Evolutionary conservation across 768 basidiomycete genomes (phyloP).

Genomic region (Hygrocybe coccinea): DNA sequence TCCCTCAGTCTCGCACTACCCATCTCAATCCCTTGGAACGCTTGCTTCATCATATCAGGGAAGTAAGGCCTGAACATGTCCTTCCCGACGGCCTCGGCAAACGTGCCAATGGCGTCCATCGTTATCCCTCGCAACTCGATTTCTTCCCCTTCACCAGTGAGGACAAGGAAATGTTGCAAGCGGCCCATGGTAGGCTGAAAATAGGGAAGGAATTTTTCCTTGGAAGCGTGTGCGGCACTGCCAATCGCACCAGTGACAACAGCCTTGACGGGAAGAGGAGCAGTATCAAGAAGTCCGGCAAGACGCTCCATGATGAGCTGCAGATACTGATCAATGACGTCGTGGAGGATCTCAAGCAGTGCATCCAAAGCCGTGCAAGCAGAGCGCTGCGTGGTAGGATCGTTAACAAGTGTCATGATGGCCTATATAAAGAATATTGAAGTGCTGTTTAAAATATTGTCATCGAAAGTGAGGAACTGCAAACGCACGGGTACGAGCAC

Average conservation of each 20-base stretch:
- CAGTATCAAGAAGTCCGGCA: slow-evolving; percentile 76
- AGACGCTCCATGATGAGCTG: slow-evolving; percentile 93
- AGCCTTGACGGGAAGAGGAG: slow-evolving; percentile 81
- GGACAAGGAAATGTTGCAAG: slow-evolving; percentile 81
- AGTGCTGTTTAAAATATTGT: neutral
- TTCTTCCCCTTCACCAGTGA: slow-evolving; percentile 87
- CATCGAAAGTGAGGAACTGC: neutral
- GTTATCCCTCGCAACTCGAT: slow-evolving; percentile 92
- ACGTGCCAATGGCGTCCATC: slow-evolving; percentile 98
- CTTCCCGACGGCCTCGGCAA: slow-evolving; percentile 93
- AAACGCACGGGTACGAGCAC: slow-evolving; percentile 73
- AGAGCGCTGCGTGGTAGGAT: slow-evolving; percentile 78
- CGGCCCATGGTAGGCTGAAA: slow-evolving; percentile 88
- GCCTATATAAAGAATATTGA: slow-evolving; percentile 40
- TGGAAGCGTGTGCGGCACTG: slow-evolving; percentile 94
- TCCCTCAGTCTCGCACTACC: slow-evolving; percentile 86
- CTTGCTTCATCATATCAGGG: slow-evolving; percentile 91
- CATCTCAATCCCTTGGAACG: slow-evolving; percentile 84
- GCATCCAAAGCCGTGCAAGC: slow-evolving; percentile 98
- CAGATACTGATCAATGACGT: slow-evolving; percentile 87
- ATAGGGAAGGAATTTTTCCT: slow-evolving; percentile 86
- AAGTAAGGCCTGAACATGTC: slow-evolving; percentile 95
- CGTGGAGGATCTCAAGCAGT: slow-evolving; percentile 88
- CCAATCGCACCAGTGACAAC: slow-evolving; percentile 98
- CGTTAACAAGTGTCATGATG: slow-evolving; percentile 87